phyloP scores from a whole-genome alignment of 2,329 filamentous ascomycete species.

The Calonectria leucothoes region DNA sequence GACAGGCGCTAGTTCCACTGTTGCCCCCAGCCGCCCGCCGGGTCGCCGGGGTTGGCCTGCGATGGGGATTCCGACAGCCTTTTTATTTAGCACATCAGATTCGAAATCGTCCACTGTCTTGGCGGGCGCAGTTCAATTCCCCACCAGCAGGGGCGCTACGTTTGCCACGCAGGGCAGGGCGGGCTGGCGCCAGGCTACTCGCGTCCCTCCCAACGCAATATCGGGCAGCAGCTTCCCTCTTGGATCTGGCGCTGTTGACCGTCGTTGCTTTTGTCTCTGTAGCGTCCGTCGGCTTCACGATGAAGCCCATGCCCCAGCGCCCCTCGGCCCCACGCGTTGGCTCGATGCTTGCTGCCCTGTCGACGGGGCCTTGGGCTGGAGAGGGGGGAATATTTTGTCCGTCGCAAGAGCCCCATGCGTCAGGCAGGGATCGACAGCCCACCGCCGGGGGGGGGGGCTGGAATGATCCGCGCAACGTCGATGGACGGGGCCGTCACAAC shows the following conservation, averaged over 20 bases:
- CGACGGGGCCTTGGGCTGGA: neutral
- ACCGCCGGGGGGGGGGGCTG: neutral
- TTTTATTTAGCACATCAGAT: slow-evolving; percentile 20
- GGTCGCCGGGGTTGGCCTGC: neutral
- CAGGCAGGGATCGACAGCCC: slow-evolving; percentile 5
- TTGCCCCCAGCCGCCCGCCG: slow-evolving; percentile 2
- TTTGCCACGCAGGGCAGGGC: slow-evolving; percentile 4
- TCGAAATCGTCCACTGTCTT: slow-evolving; percentile 12
- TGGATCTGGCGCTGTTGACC: neutral
- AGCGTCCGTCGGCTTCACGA: neutral
- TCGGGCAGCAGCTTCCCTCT: slow-evolving; percentile 7
- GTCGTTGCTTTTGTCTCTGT: neutral
- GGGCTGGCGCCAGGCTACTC: neutral
- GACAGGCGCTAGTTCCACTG: neutral
- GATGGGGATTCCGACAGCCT: neutral
- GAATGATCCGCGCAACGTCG: slow-evolving; percentile 5
- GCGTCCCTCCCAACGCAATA: neutral
- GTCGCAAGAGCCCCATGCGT: neutral
- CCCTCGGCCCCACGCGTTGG: neutral
- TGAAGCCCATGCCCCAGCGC: neutral
- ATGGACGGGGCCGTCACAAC: neutral
- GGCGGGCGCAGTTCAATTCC: neutral
- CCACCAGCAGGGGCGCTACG: slow-evolving; percentile 12
- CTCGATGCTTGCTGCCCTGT: neutral
- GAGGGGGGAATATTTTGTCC: neutral